These are phyloP conservation scores for Nakataea oryzae DNA, from an alignment of 2,329 filamentous ascomycete species.

Conservation along the genomic window DNA sequence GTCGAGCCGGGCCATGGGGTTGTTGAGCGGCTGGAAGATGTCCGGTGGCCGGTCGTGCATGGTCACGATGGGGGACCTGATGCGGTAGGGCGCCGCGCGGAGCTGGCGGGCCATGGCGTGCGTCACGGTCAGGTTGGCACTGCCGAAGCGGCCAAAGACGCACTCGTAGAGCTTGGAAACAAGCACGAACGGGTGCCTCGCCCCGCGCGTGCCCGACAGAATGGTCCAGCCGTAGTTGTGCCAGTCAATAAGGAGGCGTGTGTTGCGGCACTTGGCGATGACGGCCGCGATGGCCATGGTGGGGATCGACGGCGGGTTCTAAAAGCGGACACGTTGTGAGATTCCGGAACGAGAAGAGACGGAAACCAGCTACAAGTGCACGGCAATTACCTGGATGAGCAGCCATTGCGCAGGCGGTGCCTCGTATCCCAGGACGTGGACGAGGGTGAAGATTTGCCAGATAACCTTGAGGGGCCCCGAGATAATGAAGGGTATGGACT, in stretches of 20 bases:
- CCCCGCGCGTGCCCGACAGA: conserved; percentile 50
- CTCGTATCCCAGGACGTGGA: conserved; percentile 61
- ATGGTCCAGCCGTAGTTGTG: conserved; percentile 98
- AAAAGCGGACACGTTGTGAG: conserved; percentile 6
- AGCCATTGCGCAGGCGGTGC: conserved; percentile 73
- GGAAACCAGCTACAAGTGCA: not conserved
- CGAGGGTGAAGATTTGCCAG: conserved; percentile 67
- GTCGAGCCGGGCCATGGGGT: conserved; percentile 30
- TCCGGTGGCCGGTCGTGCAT: conserved; percentile 79
- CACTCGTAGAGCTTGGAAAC: conserved; percentile 72
- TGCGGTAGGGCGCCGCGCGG: conserved; percentile 47
- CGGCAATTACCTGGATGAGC: conserved; percentile 41
- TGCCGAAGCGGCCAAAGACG: conserved; percentile 55
- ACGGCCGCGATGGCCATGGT: conserved; percentile 69
- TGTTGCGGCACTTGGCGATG: conserved; percentile 67
- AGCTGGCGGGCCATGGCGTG: conserved; percentile 76
- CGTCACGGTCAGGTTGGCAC: conserved; percentile 78
- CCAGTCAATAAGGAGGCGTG: conserved; percentile 85
- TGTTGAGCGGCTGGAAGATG: conserved; percentile 64
- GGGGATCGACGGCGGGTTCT: conserved; percentile 93
- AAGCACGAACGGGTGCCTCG: conserved; percentile 62
- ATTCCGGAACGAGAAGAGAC: not conserved
- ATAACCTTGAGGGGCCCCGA: conserved; percentile 76
- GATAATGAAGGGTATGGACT: conserved; percentile 64
- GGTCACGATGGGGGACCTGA: conserved; percentile 55